phyloP scores from a whole-genome alignment of 1,284 basidiomycete genomes.

The Heterobasidion parviporum region DNA sequence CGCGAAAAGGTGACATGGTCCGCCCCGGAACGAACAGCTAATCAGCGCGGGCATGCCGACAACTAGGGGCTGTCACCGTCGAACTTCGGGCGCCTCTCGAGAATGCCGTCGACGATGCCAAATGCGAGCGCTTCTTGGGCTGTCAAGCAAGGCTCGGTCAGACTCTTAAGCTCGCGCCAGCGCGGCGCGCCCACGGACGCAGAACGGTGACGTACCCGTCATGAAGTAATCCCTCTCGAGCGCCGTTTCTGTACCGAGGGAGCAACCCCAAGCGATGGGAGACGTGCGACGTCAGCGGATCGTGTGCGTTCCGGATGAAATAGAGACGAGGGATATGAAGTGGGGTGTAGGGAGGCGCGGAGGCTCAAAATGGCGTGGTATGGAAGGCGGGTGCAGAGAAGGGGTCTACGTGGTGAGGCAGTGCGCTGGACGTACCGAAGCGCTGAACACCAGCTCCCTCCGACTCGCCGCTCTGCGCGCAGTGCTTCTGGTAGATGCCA shows the following conservation, averaged over 20 bases:
- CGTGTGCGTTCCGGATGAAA: not conserved
- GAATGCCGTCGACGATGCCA: constrained; percentile 85
- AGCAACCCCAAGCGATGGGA: too few relatives aligned
- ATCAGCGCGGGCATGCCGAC: too few relatives aligned
- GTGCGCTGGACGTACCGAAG: constrained; percentile 52
- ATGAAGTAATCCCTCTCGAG: constrained; percentile 93
- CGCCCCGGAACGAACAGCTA: not conserved
- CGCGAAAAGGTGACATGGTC: not conserved
- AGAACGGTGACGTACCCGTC: constrained; percentile 48
- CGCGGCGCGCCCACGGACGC: not conserved
- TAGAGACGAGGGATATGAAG: constrained; percentile 1
- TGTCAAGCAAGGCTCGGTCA: constrained; percentile 19
- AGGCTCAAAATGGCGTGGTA: constrained; percentile 2
- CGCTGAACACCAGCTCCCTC: constrained; percentile 57
- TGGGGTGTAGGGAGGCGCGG: not conserved
- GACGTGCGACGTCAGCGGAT: not conserved
- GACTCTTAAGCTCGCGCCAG: not conserved
- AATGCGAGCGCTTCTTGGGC: constrained; percentile 83
- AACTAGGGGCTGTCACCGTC: constrained; percentile 3
- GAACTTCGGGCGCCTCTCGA: constrained; percentile 57
- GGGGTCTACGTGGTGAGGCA: too few relatives aligned
- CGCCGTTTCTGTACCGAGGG: constrained; percentile 54
- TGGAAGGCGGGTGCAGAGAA: too few relatives aligned
- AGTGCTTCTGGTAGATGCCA: constrained; percentile 78
- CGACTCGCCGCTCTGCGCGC: constrained; percentile 57